Evolutionary conservation across 2,329 filamentous ascomycete genomes (phyloP), one percentile per base, ranked within the genome.

Genomic region (Leptographium lundbergii): DNA sequence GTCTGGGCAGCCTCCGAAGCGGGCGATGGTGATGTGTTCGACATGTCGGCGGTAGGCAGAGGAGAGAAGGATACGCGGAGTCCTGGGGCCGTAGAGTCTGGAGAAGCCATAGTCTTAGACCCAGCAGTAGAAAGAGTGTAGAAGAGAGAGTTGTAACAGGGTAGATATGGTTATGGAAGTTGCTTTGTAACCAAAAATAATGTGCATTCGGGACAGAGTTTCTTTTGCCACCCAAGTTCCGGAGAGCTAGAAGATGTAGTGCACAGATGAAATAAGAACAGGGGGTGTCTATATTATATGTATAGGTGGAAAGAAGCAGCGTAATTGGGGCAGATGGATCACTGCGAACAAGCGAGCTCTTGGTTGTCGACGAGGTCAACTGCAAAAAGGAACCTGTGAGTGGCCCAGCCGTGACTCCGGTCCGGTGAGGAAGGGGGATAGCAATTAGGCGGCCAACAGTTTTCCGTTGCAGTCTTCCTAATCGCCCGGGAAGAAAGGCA

Each of bases 21-120:
- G 4, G 61, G 52, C 5, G 59, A 57, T 14, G 54, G 57, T 1
- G 61, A 59, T 11, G 29, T 24, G 63, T 66, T 66, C 58, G 67
- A 65, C 67, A 69, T 66, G 58, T 64, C 57, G 52, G 61, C 62
- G 2, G 42, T 19, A 64, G 63, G 6, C 32, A 59, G 53, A 0
- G 54, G 53, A 14, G 55, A 55, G 52, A 50, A 36, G 29, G 32
- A n/a, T 9, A 34, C 7, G 42, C 19, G 1, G 19, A 45, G 42
- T 17, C 42, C 42, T 9, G 19, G 42, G 42, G 42, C 19, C 19
- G 42, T 34, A 29, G 25, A 53, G 13, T 39, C n/a, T 22, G 52
- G 52, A 25, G 32, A 54, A 14, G 32, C 17, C 52, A 54, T 54
- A n/a, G 6, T 45, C 32, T 34, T 34, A 11, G 10, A 34, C 6